Percentiles rank a stretch among this genome's conserved stretches.
These are phyloP conservation scores for Meripilus lineatus DNA, from an alignment of 1,284 basidiomycete species.

Conservation along the genomic window DNA sequence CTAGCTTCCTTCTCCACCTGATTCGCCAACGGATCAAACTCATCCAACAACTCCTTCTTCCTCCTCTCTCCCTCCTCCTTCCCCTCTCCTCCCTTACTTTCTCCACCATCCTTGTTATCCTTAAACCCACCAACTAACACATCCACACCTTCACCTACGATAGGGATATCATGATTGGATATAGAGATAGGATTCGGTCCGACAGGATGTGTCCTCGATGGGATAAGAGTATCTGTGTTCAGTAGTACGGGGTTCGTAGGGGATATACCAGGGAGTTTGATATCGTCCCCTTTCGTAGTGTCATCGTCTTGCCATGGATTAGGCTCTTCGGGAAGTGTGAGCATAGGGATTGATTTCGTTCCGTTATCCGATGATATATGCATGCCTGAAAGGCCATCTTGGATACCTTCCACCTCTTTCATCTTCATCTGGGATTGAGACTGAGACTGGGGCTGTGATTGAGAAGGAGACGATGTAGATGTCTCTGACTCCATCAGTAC, in stretches of 20 bases:
- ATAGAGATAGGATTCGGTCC: slow-evolving; percentile 14
- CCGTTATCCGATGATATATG: too few species aligned
- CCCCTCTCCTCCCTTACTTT: slow-evolving; percentile 16
- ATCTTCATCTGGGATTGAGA: too few species aligned
- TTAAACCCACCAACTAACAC: slow-evolving; percentile 24
- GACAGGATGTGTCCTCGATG: background rate
- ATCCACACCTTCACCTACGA: slow-evolving; percentile 34
- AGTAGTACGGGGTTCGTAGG: background rate
- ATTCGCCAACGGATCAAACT: slow-evolving; percentile 64
- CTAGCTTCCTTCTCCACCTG: slow-evolving; percentile 51
- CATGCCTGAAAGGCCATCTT: too few species aligned
- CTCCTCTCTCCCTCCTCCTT: slow-evolving; percentile 8
- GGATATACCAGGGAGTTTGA: slow-evolving; percentile 2
- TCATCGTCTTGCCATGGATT: slow-evolving; percentile 26
- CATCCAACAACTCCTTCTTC: slow-evolving; percentile 40
- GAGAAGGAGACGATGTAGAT: too few species aligned
- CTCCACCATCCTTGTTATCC: slow-evolving; percentile 6
- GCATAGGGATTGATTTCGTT: too few species aligned
- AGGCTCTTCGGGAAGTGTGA: slow-evolving; percentile 10
- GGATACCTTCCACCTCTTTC: too few species aligned
- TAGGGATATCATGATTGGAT: slow-evolving; percentile 31
- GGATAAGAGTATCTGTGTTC: background rate
- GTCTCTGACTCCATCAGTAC: too few species aligned
- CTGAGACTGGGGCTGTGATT: too few species aligned
- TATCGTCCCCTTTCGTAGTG: background rate